phyloP scores from a whole-genome alignment of 2,329 filamentous ascomycete species.

The Alternaria longipes region DNA sequence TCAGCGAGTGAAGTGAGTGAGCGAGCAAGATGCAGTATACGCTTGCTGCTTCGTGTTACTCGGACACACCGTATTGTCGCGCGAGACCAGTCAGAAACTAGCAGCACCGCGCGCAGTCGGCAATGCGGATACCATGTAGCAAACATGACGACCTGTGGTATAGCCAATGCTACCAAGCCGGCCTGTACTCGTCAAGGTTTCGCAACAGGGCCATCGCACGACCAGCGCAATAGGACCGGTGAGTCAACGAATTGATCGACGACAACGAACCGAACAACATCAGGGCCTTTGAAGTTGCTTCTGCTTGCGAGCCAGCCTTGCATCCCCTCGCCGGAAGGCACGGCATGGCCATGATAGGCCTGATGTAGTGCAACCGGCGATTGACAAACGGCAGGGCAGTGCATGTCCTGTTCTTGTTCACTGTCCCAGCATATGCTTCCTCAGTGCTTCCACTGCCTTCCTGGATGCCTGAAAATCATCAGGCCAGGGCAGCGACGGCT shows the following conservation, averaged over 20 bases:
- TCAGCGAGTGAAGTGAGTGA: slow-evolving; percentile 11
- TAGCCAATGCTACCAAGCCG: slow-evolving; percentile 14
- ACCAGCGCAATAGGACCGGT: slow-evolving; percentile 14
- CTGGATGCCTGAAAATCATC: slow-evolving; percentile 5
- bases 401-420: background rate
- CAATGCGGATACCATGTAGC: slow-evolving; percentile 10
- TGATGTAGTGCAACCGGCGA: background rate
- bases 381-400: slow-evolving; percentile 2
- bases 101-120: slow-evolving; percentile 6
- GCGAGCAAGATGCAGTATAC: slow-evolving; percentile 11
- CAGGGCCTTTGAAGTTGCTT: slow-evolving; percentile 9
- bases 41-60: slow-evolving; percentile 14
- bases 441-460: background rate
- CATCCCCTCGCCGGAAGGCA: slow-evolving; percentile 21
- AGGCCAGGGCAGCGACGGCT: background rate
- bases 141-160: slow-evolving; percentile 7
- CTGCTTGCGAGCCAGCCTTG: slow-evolving; percentile 13
- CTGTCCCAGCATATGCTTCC: background rate
- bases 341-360: slow-evolving; percentile 17
- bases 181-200: slow-evolving; percentile 24
- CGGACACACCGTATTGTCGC: slow-evolving; percentile 18
- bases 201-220: slow-evolving; percentile 24
- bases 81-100: slow-evolving; percentile 11
- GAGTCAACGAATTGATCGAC: slow-evolving; percentile 6
- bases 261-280: slow-evolving; percentile 10